phyloP scores from a whole-genome alignment of 2,329 filamentous ascomycete genomes.

The Albophoma yamanashiensis region DNA sequence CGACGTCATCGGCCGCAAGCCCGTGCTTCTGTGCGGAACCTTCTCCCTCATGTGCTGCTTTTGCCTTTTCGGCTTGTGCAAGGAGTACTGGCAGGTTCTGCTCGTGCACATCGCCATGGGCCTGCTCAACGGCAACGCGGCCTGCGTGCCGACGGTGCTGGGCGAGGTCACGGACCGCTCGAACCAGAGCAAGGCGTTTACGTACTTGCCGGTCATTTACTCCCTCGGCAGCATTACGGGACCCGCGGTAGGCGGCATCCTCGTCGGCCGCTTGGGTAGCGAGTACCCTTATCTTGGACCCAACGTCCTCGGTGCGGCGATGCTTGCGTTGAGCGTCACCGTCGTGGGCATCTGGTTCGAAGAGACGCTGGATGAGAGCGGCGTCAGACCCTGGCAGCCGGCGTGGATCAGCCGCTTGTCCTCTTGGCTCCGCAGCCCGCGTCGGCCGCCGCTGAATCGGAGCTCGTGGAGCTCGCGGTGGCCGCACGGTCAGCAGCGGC shows the following conservation, averaged over 20 bases:
- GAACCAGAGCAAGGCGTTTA: slow-evolving; percentile 90
- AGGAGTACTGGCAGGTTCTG: slow-evolving; percentile 71
- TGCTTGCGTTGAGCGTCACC: slow-evolving; percentile 63
- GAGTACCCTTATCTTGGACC: slow-evolving; percentile 76
- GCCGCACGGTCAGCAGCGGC: slow-evolving; percentile 19
- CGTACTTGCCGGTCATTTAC: slow-evolving; percentile 92
- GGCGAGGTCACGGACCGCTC: slow-evolving; percentile 92
- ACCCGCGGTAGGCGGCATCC: slow-evolving; percentile 76
- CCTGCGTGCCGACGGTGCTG: slow-evolving; percentile 83
- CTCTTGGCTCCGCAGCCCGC: slow-evolving; percentile 14
- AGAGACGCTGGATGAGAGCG: slow-evolving; percentile 49
- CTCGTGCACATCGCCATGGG: slow-evolving; percentile 86
- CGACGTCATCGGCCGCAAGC: slow-evolving; percentile 64
- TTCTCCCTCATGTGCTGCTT: slow-evolving; percentile 76
- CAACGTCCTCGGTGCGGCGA: slow-evolving; percentile 65
- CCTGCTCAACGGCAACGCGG: slow-evolving; percentile 87
- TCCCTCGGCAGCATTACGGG: slow-evolving; percentile 89
- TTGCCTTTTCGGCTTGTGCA: slow-evolving; percentile 77
- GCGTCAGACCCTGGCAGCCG: slow-evolving; percentile 17
- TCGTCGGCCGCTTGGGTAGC: slow-evolving; percentile 53
- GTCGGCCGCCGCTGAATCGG: slow-evolving; percentile 10
- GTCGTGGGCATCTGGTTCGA: slow-evolving; percentile 73
- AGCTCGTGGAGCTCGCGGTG: slow-evolving; percentile 28
- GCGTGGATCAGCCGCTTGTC: slow-evolving; percentile 20
- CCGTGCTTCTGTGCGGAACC: slow-evolving; percentile 67